These are phyloP conservation scores for Heterobasidion occidentale DNA, from an alignment of 1,284 basidiomycete species.

Conservation along the genomic window DNA sequence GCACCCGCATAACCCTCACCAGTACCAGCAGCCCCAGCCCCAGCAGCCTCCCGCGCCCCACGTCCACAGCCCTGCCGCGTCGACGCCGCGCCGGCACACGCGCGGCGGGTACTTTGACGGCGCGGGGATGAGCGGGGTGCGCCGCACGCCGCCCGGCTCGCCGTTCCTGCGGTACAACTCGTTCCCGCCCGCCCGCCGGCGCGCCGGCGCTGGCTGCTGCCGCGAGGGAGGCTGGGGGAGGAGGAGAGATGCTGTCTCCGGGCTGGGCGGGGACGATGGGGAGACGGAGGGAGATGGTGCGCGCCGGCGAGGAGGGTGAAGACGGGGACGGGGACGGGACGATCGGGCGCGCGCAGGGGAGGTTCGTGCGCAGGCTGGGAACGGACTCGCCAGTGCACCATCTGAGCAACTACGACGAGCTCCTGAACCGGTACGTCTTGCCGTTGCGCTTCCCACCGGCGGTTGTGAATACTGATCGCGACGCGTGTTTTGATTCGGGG, in stretches of 20 bases:
- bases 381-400: slow-evolving; percentile 10
- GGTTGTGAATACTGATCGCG: background rate
- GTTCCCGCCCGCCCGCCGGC: slow-evolving; percentile 8
- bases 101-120: slow-evolving; percentile 21
- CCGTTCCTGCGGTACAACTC: slow-evolving; percentile 16
- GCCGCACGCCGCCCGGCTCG: slow-evolving; percentile 15
- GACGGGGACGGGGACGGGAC: background rate
- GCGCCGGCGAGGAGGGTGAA: background rate
- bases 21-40: slow-evolving; percentile 11
- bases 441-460: background rate
- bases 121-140: slow-evolving; percentile 9
- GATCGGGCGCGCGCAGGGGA: background rate
- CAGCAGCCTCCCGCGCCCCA: background rate
- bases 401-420: slow-evolving; percentile 42
- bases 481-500: background rate
- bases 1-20: background rate
- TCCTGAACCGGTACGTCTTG: slow-evolving; percentile 52
- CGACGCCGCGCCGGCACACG: slow-evolving; percentile 4
- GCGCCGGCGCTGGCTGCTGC: too few species aligned
- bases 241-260: background rate
- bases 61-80: too few species aligned
- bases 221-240: too few species aligned
- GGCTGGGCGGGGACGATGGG: background rate
- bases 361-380: slow-evolving; percentile 7
- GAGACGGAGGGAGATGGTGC: background rate